Conservation (phyloP, 208 protist species). For the Leishmania arabica region DNA sequence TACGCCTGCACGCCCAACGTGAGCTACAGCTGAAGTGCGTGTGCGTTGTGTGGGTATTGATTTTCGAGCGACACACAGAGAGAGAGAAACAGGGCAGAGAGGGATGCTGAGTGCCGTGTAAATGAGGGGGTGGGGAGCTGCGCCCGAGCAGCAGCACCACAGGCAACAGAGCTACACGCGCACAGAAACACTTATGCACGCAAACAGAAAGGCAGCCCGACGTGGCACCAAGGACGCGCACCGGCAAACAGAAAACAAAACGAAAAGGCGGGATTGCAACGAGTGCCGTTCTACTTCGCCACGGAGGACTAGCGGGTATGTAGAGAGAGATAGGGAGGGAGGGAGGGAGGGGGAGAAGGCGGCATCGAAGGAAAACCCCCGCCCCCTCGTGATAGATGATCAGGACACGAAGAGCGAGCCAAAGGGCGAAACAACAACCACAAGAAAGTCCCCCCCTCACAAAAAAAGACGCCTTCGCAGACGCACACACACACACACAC, state of each 20-base stretch:
- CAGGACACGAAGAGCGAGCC: background rate
- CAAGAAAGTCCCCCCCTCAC: background rate
- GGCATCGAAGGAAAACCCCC: too few species aligned
- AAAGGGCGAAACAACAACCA: background rate
- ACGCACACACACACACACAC: background rate
- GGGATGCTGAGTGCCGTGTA: background rate
- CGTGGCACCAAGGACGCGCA: background rate
- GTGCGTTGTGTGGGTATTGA: background rate
- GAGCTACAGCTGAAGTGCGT: too few species aligned
- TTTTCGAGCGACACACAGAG: background rate
- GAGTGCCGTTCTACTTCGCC: background rate
- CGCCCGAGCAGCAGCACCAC: background rate
- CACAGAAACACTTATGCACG: background rate
- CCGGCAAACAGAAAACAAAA: background rate
- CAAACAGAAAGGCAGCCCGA: background rate
- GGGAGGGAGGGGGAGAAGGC: too few species aligned
- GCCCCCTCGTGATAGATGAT: background rate
- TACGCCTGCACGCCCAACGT: background rate
- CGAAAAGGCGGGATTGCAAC: background rate
- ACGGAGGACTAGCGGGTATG: background rate
- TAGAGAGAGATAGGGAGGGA: background rate
- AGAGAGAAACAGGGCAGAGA: slow-evolving; percentile 13
- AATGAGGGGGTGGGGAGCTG: background rate
- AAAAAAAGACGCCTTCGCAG: background rate
- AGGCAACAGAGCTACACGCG: background rate